Evolutionary conservation across 495 filamentous ascomycete species (phyloP).

Genomic region (Penicillium nucicola): DNA sequence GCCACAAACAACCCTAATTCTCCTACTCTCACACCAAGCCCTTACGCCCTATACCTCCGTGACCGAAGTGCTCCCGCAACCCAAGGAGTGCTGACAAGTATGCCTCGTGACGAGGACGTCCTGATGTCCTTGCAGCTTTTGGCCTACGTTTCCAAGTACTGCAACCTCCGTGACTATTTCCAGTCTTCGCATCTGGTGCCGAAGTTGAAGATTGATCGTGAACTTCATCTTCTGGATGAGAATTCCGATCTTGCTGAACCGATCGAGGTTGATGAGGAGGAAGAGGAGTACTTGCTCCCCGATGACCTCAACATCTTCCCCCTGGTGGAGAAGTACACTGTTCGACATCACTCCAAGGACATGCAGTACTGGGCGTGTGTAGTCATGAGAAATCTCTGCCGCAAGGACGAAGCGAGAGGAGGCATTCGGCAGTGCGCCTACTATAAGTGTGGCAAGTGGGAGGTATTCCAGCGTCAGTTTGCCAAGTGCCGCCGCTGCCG

Average conservation of each 20-base stretch:
- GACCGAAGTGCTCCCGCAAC: constrained; percentile 63
- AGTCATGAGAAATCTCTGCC: constrained; percentile 97
- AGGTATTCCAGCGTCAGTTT: constrained; percentile 92
- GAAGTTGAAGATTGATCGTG: constrained; percentile 81
- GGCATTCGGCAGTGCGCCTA: constrained; percentile 96
- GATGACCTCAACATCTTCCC: constrained; percentile 98
- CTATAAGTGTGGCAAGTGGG: constrained; percentile 97
- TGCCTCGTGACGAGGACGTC: constrained; percentile 96
- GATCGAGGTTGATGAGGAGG: constrained; percentile 60
- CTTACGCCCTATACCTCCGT: constrained; percentile 71
- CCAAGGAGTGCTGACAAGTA: constrained; percentile 73
- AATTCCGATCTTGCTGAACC: constrained; percentile 46
- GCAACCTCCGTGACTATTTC: constrained; percentile 91
- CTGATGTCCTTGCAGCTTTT: constrained; percentile 97
- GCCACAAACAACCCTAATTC: constrained; percentile 68
- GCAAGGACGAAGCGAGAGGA: constrained; percentile 91
- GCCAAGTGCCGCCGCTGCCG: constrained; percentile 96
- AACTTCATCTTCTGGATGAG: constrained; percentile 74
- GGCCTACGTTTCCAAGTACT: constrained; percentile 98
- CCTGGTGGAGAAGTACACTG: constrained; percentile 95
- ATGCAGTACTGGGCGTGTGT: constrained; percentile 99
- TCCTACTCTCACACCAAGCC: constrained; percentile 64
- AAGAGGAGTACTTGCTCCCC: constrained; percentile 87
- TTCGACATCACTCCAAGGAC: constrained; percentile 86
- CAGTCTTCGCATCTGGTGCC: constrained; percentile 93